Evolutionary conservation across 179 eudicot genomes (phyloP).

Genomic region (Nepenthes alata): DNA sequence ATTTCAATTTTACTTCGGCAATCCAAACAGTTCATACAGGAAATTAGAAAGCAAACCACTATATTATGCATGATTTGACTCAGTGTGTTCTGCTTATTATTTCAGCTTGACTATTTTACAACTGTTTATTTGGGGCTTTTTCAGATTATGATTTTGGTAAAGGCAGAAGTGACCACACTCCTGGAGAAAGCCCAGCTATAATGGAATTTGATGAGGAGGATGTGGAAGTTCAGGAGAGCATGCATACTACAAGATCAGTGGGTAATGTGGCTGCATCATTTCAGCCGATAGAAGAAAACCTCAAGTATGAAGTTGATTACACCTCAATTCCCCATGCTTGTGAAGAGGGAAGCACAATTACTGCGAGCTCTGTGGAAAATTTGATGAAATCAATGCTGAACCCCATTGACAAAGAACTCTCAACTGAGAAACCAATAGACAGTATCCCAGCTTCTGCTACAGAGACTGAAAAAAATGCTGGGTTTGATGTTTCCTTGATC

Average conservation of each 20-base stretch:
- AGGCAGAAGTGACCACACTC: background rate
- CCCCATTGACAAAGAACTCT: background rate
- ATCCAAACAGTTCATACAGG: too few relatives aligned
- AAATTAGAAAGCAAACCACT: too few relatives aligned
- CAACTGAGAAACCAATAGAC: background rate
- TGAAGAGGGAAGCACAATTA: background rate
- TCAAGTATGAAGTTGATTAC: background rate
- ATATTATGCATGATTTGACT: background rate
- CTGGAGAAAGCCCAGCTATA: background rate
- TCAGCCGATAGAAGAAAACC: background rate
- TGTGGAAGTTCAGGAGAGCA: background rate
- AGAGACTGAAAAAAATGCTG: background rate
- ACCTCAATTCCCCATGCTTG: background rate
- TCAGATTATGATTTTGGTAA: background rate
- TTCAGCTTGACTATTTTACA: background rate
- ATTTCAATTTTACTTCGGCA: too few relatives aligned
- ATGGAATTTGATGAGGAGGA: background rate
- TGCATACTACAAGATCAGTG: background rate
- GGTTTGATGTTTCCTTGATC: background rate
- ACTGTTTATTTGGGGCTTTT: background rate
- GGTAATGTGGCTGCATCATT: background rate
- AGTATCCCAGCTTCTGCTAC: background rate
- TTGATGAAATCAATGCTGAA: background rate
- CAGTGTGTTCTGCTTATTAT: background rate
- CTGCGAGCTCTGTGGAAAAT: background rate